Base-by-base conservation (phyloP, 2,329 filamentous ascomycete species). In the Colletotrichum navitas region DNA sequence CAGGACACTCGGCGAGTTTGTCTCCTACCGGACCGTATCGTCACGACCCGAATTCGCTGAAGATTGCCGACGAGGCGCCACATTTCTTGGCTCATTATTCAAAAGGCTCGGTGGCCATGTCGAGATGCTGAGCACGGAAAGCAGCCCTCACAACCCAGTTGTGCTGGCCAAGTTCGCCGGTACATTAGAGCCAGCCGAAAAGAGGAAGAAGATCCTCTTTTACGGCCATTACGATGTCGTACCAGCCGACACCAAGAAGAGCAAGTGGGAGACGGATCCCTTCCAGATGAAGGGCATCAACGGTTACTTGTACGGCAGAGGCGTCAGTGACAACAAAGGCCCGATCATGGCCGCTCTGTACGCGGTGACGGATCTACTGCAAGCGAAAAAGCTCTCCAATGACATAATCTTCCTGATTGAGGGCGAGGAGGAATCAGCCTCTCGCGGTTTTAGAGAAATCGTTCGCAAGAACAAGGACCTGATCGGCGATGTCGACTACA, bases 191-290 rank as follows among this genome's bases (percentile, higher is more conserved):
- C 88, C 90, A 1, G 84, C 89, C 0, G 86, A 88, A 34, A 85
- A 89, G 34, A 89, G 93, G 24, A 97, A 96, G 82, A 94, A 94
- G 39, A 93, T 98, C 11, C 84, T 99, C 0, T 99, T 99, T 80
- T 99, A 99, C 78, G 96, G 97, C 0, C 96, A 99, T 80, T 99
- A 99, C 84, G 96, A 99, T 78, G 95, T 99, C 2, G 96, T 99
- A 4, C 89, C 94, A 0, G 96, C 96, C 0, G 94, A 97, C 75
- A 91, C 92, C 47, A 93, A 93, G 74, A 90, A 92, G 68, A 89
- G 89, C 47, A 95, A 94, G 75, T 99, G 96, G 96, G 87, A 89
- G 49, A 91, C 90, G 1, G 93, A 98, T 74, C 97, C 96, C 0
- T 99, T 98, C 79, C 87, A 91, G n/a, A 87, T 98, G 78, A 92